Evolutionary conservation across 2,329 filamentous ascomycete species (phyloP), one percentile per base, ranked within the genome.

Genomic region (Albifimbria verrucaria): DNA sequence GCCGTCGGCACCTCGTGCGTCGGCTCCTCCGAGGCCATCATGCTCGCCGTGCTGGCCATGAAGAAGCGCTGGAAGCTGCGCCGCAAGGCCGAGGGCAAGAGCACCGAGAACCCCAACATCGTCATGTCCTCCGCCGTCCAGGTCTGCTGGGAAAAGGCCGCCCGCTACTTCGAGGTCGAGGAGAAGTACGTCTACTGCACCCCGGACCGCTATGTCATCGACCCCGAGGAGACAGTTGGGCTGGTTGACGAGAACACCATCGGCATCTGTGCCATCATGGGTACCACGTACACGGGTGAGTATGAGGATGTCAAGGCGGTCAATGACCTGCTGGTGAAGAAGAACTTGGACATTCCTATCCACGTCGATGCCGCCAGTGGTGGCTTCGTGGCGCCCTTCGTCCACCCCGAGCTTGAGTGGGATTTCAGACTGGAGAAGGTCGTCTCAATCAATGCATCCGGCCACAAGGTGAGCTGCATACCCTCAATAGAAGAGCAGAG

Each of bases 91-190:
- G 89, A 84, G 62, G 92, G 92, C 56, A 94, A 95, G 76, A 82
- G 91, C 51, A 82, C 71, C 55, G 89, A 92, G 57, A 81, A 82
- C 44, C 93, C 93, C 52, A 97, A 97, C 74, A 87, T 97, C 56
- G 77, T 97, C 77, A 97, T 97, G 93, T 94, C 90, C 63, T 91
- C 90, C 23, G 92, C 93, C 26, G 93, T 97, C 2, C 93, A 97
- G 74, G 93, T 97, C 41, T 96, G 92, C 79, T 97, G 92, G 92
- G 92, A 97, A 72, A 97, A 97, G 77, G 87, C 88, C 1, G 85
- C 88, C 4, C 81, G 91, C 49, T 96, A 95, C 76, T 94, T 96
- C 63, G 93, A 97, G 65, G 83, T 97, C 42, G 93, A 97, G 62
- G 92, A 97, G 77, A 90, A 89, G 73, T 92, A 82, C 9, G 82